These are phyloP conservation scores for Trichoderma asperelloides DNA, from an alignment of 495 filamentous ascomycete genomes.

Conservation along the genomic window DNA sequence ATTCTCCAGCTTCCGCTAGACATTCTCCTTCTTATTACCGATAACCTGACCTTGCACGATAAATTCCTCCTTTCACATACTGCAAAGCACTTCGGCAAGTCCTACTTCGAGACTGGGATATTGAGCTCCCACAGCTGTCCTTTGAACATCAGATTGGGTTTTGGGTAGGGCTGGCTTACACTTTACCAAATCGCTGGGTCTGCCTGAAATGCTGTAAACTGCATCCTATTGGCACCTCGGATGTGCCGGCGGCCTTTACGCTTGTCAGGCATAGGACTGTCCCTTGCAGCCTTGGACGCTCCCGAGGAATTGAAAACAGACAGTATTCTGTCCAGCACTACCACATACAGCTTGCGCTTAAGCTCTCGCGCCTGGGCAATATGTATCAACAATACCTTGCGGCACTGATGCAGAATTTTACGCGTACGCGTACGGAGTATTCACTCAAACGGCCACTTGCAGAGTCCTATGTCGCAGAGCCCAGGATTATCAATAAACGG, in stretches of 20 bases:
- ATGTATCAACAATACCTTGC: conserved; percentile 16
- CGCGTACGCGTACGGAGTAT: not conserved
- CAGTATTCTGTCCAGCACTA: not conserved
- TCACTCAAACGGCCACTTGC: not conserved
- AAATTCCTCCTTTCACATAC: not conserved
- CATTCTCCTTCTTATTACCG: not conserved
- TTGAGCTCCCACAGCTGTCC: not conserved
- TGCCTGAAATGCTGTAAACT: not conserved
- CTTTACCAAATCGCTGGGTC: not conserved
- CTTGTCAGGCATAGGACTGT: not conserved
- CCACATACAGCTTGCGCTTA: not conserved
- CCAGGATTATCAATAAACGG: not conserved
- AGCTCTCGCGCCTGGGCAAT: conserved; percentile 8
- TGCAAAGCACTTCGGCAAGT: not conserved
- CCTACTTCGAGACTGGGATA: not conserved
- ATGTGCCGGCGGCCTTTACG: not conserved
- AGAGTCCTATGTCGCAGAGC: not conserved
- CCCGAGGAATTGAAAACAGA: not conserved
- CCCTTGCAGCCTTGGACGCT: not conserved
- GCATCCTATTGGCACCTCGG: not conserved
- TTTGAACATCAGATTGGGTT: not conserved
- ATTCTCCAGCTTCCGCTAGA: conserved; percentile 4
- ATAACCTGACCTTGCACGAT: not conserved
- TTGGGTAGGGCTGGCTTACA: not conserved
- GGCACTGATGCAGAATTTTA: not conserved